Evolutionary conservation across 352 stramenopile genomes (phyloP).

Genomic region (Phytophthora rubi): DNA sequence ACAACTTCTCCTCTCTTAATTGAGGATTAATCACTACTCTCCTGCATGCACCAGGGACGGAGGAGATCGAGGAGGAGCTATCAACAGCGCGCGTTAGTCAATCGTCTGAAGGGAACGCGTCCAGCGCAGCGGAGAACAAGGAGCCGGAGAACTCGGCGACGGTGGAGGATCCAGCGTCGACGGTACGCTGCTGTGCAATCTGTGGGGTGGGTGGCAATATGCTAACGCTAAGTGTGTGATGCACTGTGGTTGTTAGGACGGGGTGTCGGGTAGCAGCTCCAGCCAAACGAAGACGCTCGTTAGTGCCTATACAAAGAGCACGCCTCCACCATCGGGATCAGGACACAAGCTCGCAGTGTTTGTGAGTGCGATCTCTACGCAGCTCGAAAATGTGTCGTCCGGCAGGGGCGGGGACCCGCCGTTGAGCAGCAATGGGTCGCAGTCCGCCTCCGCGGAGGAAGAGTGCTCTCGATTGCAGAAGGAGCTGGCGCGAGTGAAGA

Average conservation of each 20-base stretch:
- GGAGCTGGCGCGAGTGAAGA: conserved; percentile 56
- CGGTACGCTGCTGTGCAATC: conserved; percentile 5
- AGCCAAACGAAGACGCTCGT: conserved; percentile 12
- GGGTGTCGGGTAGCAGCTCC: conserved; percentile 25
- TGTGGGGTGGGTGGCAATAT: background rate
- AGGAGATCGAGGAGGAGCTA: conserved; percentile 35
- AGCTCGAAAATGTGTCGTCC: conserved; percentile 39
- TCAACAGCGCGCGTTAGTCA: conserved; percentile 27
- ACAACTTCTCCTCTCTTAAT: background rate
- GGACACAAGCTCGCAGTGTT: conserved; percentile 38
- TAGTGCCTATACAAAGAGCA: conserved; percentile 15
- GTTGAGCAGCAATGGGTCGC: conserved; percentile 24
- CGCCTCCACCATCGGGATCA: conserved; percentile 39
- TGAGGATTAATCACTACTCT: background rate
- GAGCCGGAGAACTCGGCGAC: background rate
- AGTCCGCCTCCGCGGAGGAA: conserved; percentile 25
- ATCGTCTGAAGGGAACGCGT: conserved; percentile 17
- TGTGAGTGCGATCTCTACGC: conserved; percentile 41
- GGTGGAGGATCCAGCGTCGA: conserved; percentile 14
- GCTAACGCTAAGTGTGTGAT: background rate
- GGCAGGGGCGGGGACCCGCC: conserved; percentile 15
- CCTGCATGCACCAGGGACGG: conserved; percentile 13
- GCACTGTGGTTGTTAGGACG: conserved; percentile 5
- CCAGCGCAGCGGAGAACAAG: conserved; percentile 16
- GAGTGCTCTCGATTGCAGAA: conserved; percentile 53